A percentile compares a stretch with the other conserved stretches of the same genome.
phyloP scores from a whole-genome alignment of 208 protist species.

The Trypanosoma cruzi region DNA sequence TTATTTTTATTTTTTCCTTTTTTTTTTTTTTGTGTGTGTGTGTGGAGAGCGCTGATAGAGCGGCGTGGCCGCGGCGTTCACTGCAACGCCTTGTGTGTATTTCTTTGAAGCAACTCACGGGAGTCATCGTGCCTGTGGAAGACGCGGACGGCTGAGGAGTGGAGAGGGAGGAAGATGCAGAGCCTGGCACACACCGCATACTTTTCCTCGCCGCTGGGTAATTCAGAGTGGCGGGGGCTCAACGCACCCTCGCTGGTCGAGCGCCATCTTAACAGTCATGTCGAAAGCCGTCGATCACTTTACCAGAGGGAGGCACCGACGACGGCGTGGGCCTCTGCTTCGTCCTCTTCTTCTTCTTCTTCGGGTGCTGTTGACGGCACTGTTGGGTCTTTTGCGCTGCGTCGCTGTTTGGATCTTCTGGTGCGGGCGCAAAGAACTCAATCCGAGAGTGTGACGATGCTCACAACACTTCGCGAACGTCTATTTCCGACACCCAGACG shows the following conservation, averaged over 20 bases:
- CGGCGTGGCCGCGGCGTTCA: neutral
- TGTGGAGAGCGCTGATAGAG: neutral
- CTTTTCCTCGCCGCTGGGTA: neutral
- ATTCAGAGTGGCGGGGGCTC: too few species aligned
- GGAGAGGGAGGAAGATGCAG: constrained; percentile 2
- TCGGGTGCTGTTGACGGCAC: neutral
- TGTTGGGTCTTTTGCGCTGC: constrained; percentile 4
- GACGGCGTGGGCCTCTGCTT: neutral
- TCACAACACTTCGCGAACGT: constrained; percentile 8
- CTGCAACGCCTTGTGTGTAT: neutral
- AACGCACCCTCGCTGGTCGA: neutral
- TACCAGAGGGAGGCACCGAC: neutral
- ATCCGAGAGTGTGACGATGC: constrained; percentile 6
- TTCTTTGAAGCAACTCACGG: neutral
- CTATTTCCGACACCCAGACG: constrained; percentile 2
- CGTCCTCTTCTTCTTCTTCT: neutral
- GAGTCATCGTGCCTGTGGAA: neutral
- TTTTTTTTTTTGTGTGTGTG: neutral
- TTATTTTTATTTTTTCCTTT: neutral
- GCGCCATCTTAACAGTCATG: neutral
- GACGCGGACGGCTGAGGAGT: neutral
- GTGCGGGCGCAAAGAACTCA: constrained; percentile 26
- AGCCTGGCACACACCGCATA: neutral
- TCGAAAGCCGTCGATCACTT: neutral
- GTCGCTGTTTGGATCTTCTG: constrained; percentile 18